Evolutionary conservation across 164 flowering plant genomes (phyloP), one percentile per base, ranked within the genome.

Genomic region (Paratinospora sagittata): DNA sequence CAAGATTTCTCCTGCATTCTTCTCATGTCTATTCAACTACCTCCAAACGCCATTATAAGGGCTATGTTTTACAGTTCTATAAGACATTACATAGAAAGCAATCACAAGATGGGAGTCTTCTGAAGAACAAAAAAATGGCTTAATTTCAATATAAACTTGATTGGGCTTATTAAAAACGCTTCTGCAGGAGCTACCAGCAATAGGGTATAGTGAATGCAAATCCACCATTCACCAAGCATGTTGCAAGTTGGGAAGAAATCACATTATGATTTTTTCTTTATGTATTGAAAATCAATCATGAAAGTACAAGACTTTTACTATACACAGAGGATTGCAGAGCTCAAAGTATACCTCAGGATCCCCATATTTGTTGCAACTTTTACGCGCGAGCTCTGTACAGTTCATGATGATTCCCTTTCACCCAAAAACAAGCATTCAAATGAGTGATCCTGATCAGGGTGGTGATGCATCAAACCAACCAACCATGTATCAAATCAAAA

Each of bases 231-330:
- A n/a, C n/a, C n/a, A 27, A 8, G 58, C 17, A 66, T 30, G n/a
- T 67, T 52, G 68, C 76, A 36, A 72, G 57, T 71, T 36, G 76
- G 45, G 68, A 65, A 58, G 62, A 45, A 71, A 47, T 61, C 78
- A 74, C 78, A 73, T 77, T 78, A 75, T 77, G 80, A 63, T 74
- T 71, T 52, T 64, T 74, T n/a, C 74, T 78, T 82, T 78, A 43
- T 72, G 75, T 70, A 71, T 79, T 43, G 73, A 69, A 78, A 79
- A 77, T 74, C 78, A 72, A 81, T 78, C 27, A 75, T 72, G 76
- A 76, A 75, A 81, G 68, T 65, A 58, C 74, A 78, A 55, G 73
- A 63, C 64, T 64, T 45, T 47, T 66, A 43, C 66, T 82, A 80
- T 84, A 65, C 79, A 81, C 74, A 79, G 60, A 79, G 60, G 72